Conservation (phyloP, 495 filamentous ascomycete genomes). For the Talaromyces trachyspermus region DNA sequence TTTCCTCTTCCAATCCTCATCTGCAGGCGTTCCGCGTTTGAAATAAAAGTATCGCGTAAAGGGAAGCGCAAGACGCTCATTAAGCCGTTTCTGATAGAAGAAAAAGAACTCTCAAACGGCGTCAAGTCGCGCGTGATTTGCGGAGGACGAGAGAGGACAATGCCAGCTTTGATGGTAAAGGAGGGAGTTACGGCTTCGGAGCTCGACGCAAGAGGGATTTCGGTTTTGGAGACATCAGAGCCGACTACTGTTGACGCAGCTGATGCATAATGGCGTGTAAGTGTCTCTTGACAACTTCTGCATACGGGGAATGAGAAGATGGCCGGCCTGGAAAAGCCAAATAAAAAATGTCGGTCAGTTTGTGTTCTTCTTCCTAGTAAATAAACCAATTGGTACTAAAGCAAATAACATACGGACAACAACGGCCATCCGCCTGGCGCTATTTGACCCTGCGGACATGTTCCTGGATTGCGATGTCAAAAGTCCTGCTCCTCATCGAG, state of each 20-base stretch:
- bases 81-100: slow-evolving; percentile 94
- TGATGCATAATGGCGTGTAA: slow-evolving; percentile 37
- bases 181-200: slow-evolving; percentile 31
- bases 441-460: slow-evolving; percentile 41
- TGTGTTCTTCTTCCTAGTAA: neutral
- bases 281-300: slow-evolving; percentile 39
- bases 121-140: slow-evolving; percentile 75
- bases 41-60: slow-evolving; percentile 94
- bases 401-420: slow-evolving; percentile 24
- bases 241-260: slow-evolving; percentile 30
- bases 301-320: slow-evolving; percentile 40
- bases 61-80: slow-evolving; percentile 83
- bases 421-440: slow-evolving; percentile 37
- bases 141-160: slow-evolving; percentile 84
- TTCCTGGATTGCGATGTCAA: slow-evolving; percentile 6
- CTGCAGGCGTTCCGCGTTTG: slow-evolving; percentile 78
- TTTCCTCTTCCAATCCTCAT: slow-evolving; percentile 88
- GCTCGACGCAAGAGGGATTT: slow-evolving; percentile 17
- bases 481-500: slow-evolving; percentile 21
- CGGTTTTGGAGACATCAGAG: slow-evolving; percentile 20
- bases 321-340: slow-evolving; percentile 36
- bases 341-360: slow-evolving; percentile 9
- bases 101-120: slow-evolving; percentile 87
- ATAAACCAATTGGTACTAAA: neutral
- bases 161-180: slow-evolving; percentile 66